Evolutionary conservation across 1,139 yeast genomes (phyloP).

Genomic region (Kurtzmaniella natalensis): DNA sequence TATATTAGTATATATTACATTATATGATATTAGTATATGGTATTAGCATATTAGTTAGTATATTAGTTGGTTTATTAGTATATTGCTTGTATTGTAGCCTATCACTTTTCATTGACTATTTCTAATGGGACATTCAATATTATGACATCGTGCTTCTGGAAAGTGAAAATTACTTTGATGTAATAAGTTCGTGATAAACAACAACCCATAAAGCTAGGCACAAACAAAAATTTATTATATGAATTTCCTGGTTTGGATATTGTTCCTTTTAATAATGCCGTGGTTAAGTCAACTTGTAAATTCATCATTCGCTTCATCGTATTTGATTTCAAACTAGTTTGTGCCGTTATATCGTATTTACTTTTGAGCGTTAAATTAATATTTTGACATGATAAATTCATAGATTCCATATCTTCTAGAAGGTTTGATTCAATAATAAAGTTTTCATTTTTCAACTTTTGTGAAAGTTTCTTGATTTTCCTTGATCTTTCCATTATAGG

Average conservation of each 20-base stretch:
- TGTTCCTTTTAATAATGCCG: not conserved
- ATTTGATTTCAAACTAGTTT: not conserved
- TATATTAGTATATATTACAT: too few species aligned
- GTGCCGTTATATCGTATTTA: not conserved
- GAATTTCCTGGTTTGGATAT: slow-evolving; percentile 5
- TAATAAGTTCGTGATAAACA: slow-evolving; percentile 19
- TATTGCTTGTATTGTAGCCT: too few species aligned
- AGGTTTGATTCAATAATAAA: not conserved
- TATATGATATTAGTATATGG: too few species aligned
- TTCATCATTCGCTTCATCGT: not conserved
- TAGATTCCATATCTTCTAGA: slow-evolving; percentile 1
- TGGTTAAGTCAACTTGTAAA: not conserved
- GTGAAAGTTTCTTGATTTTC: not conserved
- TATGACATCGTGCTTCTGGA: slow-evolving; percentile 17
- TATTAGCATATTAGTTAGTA: too few species aligned
- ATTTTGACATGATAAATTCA: not conserved
- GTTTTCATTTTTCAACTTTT: not conserved
- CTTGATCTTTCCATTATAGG: not conserved
- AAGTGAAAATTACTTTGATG: slow-evolving; percentile 13
- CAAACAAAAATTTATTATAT: slow-evolving; percentile 16
- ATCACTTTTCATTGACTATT: slow-evolving; percentile 7
- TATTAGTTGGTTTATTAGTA: too few species aligned
- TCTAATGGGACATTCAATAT: slow-evolving; percentile 17
- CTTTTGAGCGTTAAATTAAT: not conserved
- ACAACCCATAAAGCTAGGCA: slow-evolving; percentile 24